Evolutionary conservation across 768 basidiomycete genomes (phyloP).

Genomic region (Calocybe cyanea): DNA sequence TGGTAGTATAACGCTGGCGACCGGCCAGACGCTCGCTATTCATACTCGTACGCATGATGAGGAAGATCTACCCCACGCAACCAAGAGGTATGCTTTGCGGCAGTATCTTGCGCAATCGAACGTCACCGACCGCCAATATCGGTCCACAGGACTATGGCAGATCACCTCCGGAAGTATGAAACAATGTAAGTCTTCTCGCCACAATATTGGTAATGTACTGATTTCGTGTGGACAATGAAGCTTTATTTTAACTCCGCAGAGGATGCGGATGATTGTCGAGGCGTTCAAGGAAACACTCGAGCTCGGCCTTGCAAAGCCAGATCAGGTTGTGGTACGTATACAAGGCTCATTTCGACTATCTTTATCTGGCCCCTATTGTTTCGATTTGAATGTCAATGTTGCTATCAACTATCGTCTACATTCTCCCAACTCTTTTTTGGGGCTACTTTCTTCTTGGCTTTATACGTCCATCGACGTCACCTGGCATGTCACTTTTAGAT

Average conservation of each 20-base stretch:
- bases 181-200: conserved; percentile 54
- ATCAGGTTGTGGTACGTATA: conserved; percentile 81
- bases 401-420: background rate
- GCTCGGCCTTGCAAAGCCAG: conserved; percentile 73
- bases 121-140: conserved; percentile 12
- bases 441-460: too few species aligned
- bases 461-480: too few species aligned
- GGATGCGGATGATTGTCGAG: conserved; percentile 96
- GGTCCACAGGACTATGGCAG: conserved; percentile 76
- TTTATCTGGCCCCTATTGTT: background rate
- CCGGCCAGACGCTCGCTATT: conserved; percentile 77
- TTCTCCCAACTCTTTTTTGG: too few species aligned
- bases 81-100: conserved; percentile 66
- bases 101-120: conserved; percentile 1
- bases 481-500: too few species aligned
- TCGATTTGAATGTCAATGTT: background rate
- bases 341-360: conserved; percentile 1
- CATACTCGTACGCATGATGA: conserved; percentile 88
- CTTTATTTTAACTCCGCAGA: conserved; percentile 83
- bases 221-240: conserved; percentile 29
- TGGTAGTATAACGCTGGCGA: conserved; percentile 66
- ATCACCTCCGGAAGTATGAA: conserved; percentile 90
- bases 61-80: conserved; percentile 87
- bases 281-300: conserved; percentile 93
- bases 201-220: conserved; percentile 4